Base-by-base conservation (phyloP, 495 filamentous ascomycete species). In the Daldinia grandis region DNA sequence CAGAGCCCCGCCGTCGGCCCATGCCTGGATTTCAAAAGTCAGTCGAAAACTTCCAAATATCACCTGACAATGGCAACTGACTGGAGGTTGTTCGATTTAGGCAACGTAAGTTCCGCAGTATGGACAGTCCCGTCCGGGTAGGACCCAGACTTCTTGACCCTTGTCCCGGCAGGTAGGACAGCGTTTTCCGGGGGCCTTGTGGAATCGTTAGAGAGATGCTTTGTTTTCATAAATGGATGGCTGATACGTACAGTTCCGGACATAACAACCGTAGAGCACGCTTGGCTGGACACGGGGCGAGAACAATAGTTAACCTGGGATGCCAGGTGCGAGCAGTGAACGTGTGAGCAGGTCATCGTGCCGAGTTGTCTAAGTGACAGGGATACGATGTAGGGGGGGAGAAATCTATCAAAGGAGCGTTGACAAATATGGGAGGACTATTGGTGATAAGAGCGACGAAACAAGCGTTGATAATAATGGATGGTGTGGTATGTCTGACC, bases 71-170 rank as follows among this genome's bases (percentile, higher is more conserved):
- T 56, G 51, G 25, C 57, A n/a, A 66, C 65, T 68, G 33, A 73
- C 70, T 58, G 19, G 31, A 31, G 27, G 19, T 24, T 12, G 15
- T 42, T 72, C 53, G n/a, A 50, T 12, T 42, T 35, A 73, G 40
- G 70, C 49, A 58, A 73, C 70, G 64, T 73, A 73, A 15, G 82
- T 84, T 28, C 81, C 77, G 71, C 84, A 86, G 56, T 81, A 78
- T 10, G 75, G 76, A 58, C 84, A 86, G 19, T 78, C 71, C 38
- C 79, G 73, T 40, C 84, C 83, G 2, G 82, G 82, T 38, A 84
- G 78, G 49, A 86, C 83, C 84, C 84, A 86, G 44, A 83, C 78
- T 38, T 85, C 84, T 28, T 78, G 69, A 37, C 84, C 84, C 42
- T 83, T 83, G 19, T 73, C 76, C 40, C 78, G 76, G 51, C 78